Evolutionary conservation across 768 basidiomycete species (phyloP), one percentile per base, ranked within the genome.

Genomic region (Boletus barrowsii): DNA sequence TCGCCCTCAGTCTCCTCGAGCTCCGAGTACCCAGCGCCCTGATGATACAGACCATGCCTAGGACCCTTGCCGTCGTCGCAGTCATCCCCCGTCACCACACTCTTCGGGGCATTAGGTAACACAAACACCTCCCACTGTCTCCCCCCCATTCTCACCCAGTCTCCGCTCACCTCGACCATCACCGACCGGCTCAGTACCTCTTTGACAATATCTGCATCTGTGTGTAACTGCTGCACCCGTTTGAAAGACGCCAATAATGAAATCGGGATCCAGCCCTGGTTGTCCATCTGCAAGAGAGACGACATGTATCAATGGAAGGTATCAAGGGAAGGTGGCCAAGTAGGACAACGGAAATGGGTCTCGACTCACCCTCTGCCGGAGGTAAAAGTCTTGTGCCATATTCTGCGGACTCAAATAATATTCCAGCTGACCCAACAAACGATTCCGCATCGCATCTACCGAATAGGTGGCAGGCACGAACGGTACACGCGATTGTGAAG

Each of bases 401-500:
- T 96, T 97, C 67, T 97, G 86, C 52, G 87, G 77, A 61, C 92
- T 91, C 61, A 98, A 77, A 73, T 96, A 98, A 70, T 93, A 97
- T 72, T 96, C 95, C 48, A 96, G 72, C 70, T 96, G 89, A 1
- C 83, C 86, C 42, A 96, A 79, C 26, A 96, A 75, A 66, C 81
- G 84, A 62, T 79, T 87, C 46, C 84, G 70, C 47, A 80, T 83
- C 22, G 81, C 71, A 63, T 94, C 91, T 13, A 90, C 66, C 2
- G 83, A 78, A 73, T 82, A 85, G 2, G 80, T 72, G 42, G 76
- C 51, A 11, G 52, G 42, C 5, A 84, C 80, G 18, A 75, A 67
- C 3, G 83, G 81, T 17, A 83, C 65, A 10, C 9, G 72, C 26
- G 30, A 60, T 54, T 40, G 66, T 47, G 43, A 54, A 36, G 58